These are phyloP conservation scores for Talaromyces funiculosus DNA, from an alignment of 2,329 filamentous ascomycete genomes.

Conservation along the genomic window DNA sequence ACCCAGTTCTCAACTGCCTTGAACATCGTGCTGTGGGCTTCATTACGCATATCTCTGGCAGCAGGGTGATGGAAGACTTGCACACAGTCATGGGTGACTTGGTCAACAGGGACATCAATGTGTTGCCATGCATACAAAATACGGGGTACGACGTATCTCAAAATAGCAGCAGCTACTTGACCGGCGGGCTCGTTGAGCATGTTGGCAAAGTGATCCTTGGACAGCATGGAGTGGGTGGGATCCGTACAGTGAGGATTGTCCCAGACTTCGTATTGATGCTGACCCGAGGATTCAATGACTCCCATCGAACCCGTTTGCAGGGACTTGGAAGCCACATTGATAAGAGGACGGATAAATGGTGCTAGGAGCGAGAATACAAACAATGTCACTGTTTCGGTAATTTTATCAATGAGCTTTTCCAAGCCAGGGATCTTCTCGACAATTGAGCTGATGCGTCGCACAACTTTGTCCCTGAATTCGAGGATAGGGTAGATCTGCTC, in stretches of 20 bases:
- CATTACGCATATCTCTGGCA: slow-evolving; percentile 65
- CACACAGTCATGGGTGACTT: slow-evolving; percentile 75
- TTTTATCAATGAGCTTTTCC: slow-evolving; percentile 83
- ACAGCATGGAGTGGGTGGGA: slow-evolving; percentile 75
- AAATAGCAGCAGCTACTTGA: slow-evolving; percentile 64
- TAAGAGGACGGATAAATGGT: slow-evolving; percentile 87
- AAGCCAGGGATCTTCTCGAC: slow-evolving; percentile 90
- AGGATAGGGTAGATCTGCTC: slow-evolving; percentile 91
- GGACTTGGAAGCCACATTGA: slow-evolving; percentile 74
- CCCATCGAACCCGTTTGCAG: slow-evolving; percentile 80
- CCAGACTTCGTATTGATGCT: slow-evolving; percentile 75
- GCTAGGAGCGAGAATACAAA: slow-evolving; percentile 88
- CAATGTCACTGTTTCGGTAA: slow-evolving; percentile 84
- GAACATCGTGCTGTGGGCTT: slow-evolving; percentile 87
- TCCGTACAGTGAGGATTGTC: slow-evolving; percentile 68
- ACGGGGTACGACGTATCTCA: slow-evolving; percentile 83
- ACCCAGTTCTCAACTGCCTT: slow-evolving; percentile 77
- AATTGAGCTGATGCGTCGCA: slow-evolving; percentile 75
- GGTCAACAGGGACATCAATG: slow-evolving; percentile 70
- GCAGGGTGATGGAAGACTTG: slow-evolving; percentile 88
- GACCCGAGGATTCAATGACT: slow-evolving; percentile 61
- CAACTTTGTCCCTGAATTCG: slow-evolving; percentile 87
- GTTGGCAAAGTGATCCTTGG: slow-evolving; percentile 80
- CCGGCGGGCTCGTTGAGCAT: slow-evolving; percentile 72
- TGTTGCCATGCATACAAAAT: slow-evolving; percentile 93